These are phyloP conservation scores for Fusarium decemcellulare DNA, from an alignment of 2,329 filamentous ascomycete species.

Conservation along the genomic window DNA sequence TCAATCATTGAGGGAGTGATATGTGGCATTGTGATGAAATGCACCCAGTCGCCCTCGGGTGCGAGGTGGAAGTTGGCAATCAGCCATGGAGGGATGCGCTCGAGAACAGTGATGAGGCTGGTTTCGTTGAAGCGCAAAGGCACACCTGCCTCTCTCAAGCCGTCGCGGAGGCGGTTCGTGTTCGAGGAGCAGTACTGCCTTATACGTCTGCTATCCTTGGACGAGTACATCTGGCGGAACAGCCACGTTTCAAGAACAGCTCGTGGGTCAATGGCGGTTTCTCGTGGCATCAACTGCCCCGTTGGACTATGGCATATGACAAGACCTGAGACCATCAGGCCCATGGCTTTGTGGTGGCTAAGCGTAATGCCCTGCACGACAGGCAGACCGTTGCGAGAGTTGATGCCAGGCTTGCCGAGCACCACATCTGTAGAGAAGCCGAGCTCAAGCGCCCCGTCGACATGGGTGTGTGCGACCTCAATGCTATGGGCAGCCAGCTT, in stretches of 20 bases:
- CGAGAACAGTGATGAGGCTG: neutral
- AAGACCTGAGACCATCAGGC: neutral
- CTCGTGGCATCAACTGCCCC: neutral
- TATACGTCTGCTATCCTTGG: neutral
- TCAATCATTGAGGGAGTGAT: neutral
- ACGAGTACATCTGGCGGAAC: neutral
- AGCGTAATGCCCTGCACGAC: neutral
- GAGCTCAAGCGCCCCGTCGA: neutral
- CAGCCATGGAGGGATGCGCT: neutral
- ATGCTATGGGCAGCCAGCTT: neutral
- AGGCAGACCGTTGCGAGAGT: neutral
- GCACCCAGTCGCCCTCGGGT: neutral
- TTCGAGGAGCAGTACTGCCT: neutral
- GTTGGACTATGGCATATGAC: neutral
- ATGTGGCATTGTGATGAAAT: neutral
- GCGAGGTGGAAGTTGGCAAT: neutral
- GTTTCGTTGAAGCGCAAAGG: neutral
- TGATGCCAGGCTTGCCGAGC: neutral
- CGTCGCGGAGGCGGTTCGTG: neutral
- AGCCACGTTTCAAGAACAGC: neutral
- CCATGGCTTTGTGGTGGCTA: neutral
- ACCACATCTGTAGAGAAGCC: neutral
- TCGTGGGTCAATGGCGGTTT: neutral
- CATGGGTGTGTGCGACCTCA: neutral
- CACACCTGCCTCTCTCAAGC: neutral